Base-by-base conservation (phyloP, 495 filamentous ascomycete species). In the Pseudomonodictys pantanalensis region DNA sequence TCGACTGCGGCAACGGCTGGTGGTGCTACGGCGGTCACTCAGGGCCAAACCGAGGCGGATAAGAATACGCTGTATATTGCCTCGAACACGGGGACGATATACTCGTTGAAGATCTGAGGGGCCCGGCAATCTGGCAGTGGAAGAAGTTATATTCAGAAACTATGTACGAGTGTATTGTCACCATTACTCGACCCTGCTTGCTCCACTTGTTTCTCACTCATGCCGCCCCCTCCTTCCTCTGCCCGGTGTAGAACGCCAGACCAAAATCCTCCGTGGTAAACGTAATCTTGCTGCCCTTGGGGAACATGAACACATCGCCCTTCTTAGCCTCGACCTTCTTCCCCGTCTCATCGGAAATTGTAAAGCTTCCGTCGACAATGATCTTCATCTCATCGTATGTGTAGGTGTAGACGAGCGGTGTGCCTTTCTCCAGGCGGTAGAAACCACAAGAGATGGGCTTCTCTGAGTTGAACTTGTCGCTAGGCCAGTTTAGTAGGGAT, bases 371-470 rank as follows among this genome's bases (percentile, higher is more conserved):
- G 64, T 91, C 87, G 6, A 92, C 73, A 60, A 91, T 87, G 60
- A 91, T 88, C 76, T 90, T 89, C 82, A 82, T 88, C 74, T 90
- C 88, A 62, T 90, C 81, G 69, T 90, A 91, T 42, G 79, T 85
- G 68, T 91, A 90, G 30, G 76, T 81, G 71, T 90, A 90, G 23
- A 87, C 81, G 50, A 91, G 79, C 0, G 85, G 84, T 0, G 85
- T 86, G 57, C 87, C 86, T 58, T 86, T 86, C 65, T 89, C 85
- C 24, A 90, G 76, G 18, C 86, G 82, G 75, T 90, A 91, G 69
- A 91, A 84, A 30, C 87, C 88, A 35, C 77, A 71, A 0, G 81
- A 82, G 70, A 90, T 84, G 52, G 86, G 86, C 57, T 81, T 81
- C 42, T 79, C 78, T 24, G 84, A 73, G 68, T 85, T 78, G 60